Evolutionary conservation across 2,329 filamentous ascomycete genomes (phyloP).

Genomic region (Fusarium vanettenii): DNA sequence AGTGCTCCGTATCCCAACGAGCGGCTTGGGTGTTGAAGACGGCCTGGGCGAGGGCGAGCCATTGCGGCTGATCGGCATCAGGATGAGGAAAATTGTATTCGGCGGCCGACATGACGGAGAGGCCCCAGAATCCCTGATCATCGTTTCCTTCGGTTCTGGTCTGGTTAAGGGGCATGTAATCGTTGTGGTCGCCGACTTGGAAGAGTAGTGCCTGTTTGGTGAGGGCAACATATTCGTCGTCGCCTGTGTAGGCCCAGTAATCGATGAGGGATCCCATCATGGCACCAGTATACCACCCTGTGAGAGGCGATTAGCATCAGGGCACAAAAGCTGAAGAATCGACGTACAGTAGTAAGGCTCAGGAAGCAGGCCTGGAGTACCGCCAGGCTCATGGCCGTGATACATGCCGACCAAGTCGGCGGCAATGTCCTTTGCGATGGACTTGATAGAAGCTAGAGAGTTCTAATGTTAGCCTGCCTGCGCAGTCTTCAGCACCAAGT

Average conservation of each 20-base stretch:
- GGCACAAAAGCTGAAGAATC: neutral
- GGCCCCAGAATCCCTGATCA: constrained; percentile 80
- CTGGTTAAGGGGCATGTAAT: constrained; percentile 84
- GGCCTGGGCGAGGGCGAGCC: constrained; percentile 79
- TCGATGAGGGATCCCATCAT: constrained; percentile 79
- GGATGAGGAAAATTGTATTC: constrained; percentile 76
- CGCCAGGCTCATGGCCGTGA: constrained; percentile 61
- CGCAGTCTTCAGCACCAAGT: neutral
- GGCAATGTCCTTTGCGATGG: constrained; percentile 62
- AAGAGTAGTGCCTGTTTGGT: constrained; percentile 76
- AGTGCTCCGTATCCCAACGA: constrained; percentile 77
- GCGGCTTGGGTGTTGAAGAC: constrained; percentile 83
- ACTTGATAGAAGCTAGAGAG: constrained; percentile 60
- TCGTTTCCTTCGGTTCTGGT: constrained; percentile 78
- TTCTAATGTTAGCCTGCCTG: constrained; percentile 9
- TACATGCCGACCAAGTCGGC: constrained; percentile 60
- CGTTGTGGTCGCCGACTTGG: constrained; percentile 77
- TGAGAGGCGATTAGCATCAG: constrained; percentile 3
- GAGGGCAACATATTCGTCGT: constrained; percentile 76
- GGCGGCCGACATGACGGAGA: constrained; percentile 76
- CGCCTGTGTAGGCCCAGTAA: constrained; percentile 87
- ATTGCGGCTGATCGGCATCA: constrained; percentile 66
- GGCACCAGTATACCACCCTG: constrained; percentile 80
- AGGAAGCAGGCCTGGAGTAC: constrained; percentile 63
- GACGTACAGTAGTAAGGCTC: constrained; percentile 66